Evolutionary conservation across 176 grass and related monocot genomes (phyloP).

Genomic region (Carex kokanica): DNA sequence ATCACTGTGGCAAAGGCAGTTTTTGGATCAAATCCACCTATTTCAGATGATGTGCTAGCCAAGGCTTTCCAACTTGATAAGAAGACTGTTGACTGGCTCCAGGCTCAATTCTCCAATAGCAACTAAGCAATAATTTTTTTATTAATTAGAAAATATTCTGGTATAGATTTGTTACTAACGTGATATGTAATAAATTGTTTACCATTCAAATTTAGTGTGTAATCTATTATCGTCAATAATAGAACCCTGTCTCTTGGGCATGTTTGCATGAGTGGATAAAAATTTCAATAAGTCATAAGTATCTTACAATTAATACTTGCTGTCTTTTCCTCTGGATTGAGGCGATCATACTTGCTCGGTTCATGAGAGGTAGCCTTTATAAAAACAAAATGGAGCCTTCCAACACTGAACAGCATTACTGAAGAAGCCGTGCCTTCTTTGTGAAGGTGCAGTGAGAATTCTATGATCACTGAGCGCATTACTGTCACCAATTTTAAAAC

Average conservation of each 20-base stretch:
- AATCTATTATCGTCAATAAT: not conserved
- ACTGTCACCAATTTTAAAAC: too few relatives aligned
- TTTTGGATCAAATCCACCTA: slow-evolving; percentile 9
- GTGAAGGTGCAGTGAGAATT: too few relatives aligned
- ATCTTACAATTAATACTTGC: not conserved
- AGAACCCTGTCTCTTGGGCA: not conserved
- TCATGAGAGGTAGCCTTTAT: not conserved
- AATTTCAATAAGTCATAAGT: not conserved
- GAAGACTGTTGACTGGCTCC: not conserved
- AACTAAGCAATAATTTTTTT: not conserved
- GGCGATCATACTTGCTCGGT: not conserved
- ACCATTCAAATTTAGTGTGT: not conserved
- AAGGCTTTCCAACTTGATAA: slow-evolving; percentile 1
- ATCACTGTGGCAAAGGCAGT: not conserved
- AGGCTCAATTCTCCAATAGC: not conserved
- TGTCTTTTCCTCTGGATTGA: too few relatives aligned
- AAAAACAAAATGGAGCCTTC: not conserved
- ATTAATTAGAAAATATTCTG: not conserved
- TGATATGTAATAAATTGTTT: not conserved
- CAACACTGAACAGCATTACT: too few relatives aligned
- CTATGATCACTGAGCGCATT: too few relatives aligned
- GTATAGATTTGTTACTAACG: not conserved
- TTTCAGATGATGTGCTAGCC: slow-evolving; percentile 20
- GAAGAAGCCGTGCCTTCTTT: too few relatives aligned
- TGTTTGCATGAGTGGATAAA: not conserved